Evolutionary conservation across 495 filamentous ascomycete species (phyloP), one percentile per base, ranked within the genome.

Genomic region (Penicillium simplicissimum): DNA sequence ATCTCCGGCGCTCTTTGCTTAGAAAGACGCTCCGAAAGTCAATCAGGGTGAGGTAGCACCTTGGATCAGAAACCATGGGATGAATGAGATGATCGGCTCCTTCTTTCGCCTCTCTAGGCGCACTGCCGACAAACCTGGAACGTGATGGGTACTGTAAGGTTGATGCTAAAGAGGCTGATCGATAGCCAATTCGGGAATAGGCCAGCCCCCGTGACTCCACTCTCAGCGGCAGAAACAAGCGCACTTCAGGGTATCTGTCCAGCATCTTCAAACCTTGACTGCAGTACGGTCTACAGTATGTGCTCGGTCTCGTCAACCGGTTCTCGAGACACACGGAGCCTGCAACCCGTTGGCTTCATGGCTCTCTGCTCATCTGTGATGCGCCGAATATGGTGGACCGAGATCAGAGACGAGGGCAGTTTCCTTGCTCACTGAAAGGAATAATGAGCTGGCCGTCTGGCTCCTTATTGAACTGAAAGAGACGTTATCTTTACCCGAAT

Each of bases 141-240:
- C 45, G 19, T 34, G 28, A 37, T 25, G 43, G 9, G 37, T 49
- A n/a, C n/a, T n/a, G n/a, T n/a, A 58, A 49, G 31, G 42, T 58
- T 51, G 15, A 23, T 37, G 31, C 17, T 17, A 58, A 38, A 21
- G 33, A 15, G 34, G 15, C 3, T n/a, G n/a, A n/a, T 7, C 9
- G 7, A n/a, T 10, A 15, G n/a, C 49, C 49, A 52, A 52, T 52
- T 9, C 19, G 49, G 15, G 49, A 7, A 28, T 31, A 4, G 49
- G 1, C 15, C 2, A n/a, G 21, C 21, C 49, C 49, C 25, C 49
- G 49, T 52, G n/a, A 36, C 51, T 53, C 51, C 51, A 53, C 45
- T 31, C 13, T 31, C 14, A 15, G 21, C 31, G n/a, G 31, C 48
- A 34, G 14, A 6, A 17, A 19, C 31, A 36, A 49, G n/a, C 8